Percentiles rank a stretch among this genome's conserved stretches.
phyloP scores from a whole-genome alignment of 257 asterid genomes.

The Plantago elongata region DNA sequence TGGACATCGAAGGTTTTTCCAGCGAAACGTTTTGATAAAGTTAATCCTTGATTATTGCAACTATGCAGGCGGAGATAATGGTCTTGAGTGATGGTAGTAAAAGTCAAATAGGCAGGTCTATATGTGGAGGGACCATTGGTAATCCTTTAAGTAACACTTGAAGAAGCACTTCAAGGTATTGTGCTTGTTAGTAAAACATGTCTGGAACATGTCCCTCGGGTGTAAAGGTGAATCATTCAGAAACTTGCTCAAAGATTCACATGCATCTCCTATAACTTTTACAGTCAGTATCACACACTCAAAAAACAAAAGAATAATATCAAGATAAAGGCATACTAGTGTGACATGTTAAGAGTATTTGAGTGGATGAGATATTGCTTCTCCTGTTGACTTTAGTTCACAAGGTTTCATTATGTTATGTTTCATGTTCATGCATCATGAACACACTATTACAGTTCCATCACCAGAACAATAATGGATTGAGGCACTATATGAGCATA shows the following conservation, averaged over 20 bases:
- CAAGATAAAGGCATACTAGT: neutral
- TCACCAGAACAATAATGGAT: neutral
- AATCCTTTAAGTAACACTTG: slow-evolving; percentile 36
- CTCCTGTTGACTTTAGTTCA: neutral
- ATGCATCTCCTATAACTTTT: neutral
- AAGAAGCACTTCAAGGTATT: slow-evolving; percentile 20
- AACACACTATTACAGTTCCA: slow-evolving; percentile 7
- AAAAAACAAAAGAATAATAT: too few relatives aligned
- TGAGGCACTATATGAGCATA: neutral
- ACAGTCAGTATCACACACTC: too few relatives aligned
- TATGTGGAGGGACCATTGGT: slow-evolving; percentile 33
- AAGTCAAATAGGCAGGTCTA: neutral
- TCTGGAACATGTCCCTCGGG: slow-evolving; percentile 1
- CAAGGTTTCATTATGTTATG: slow-evolving; percentile 15
- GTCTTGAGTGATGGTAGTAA: neutral
- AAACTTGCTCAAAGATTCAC: slow-evolving; percentile 9
- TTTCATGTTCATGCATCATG: slow-evolving; percentile 14
- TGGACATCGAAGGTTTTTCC: too few relatives aligned
- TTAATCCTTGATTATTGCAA: too few relatives aligned
- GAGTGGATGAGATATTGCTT: slow-evolving; percentile 1
- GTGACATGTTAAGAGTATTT: neutral
- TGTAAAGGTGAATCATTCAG: slow-evolving; percentile 6
- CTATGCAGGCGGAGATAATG: too few relatives aligned
- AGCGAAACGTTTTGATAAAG: too few relatives aligned
- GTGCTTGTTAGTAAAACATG: slow-evolving; percentile 17